Percentiles rank a stretch among this genome's conserved stretches.
Conservation (phyloP, 805 yeast species). For the Ogataea henricii region DNA sequence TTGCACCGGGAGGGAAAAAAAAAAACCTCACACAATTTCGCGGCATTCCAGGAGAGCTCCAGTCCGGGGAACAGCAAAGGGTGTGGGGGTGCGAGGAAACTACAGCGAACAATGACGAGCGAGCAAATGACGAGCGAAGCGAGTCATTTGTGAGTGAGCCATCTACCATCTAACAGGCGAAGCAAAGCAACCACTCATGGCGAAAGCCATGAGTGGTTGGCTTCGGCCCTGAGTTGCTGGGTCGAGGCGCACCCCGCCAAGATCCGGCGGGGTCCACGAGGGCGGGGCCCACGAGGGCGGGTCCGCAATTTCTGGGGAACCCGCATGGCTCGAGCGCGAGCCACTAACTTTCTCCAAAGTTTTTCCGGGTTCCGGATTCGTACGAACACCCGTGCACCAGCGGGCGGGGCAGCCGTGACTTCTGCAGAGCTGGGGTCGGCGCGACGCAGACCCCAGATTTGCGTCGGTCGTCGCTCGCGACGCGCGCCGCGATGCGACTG, state of each 20-base stretch:
- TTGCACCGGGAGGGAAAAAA: conserved; percentile 1
- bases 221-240: too few species aligned
- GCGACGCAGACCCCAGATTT: too few species aligned
- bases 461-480: too few species aligned
- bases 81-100: not conserved
- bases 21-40: too few species aligned
- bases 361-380: conserved; percentile 5
- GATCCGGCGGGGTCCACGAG: not conserved
- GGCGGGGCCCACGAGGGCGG: conserved; percentile 1
- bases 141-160: too few species aligned
- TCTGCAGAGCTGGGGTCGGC: not conserved
- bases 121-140: too few species aligned
- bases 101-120: not conserved
- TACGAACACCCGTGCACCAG: conserved; percentile 4
- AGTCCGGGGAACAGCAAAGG: conserved; percentile 7
- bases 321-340: not conserved
- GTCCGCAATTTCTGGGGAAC: conserved; percentile 2
- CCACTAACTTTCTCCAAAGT: not conserved
- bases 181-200: too few species aligned
- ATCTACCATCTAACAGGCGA: too few species aligned
- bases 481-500: too few species aligned
- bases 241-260: too few species aligned
- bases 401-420: not conserved
- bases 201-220: too few species aligned
- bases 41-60: conserved; percentile 1